Conservation (phyloP, 164 flowering plant species). For the Akebia trifoliata region DNA sequence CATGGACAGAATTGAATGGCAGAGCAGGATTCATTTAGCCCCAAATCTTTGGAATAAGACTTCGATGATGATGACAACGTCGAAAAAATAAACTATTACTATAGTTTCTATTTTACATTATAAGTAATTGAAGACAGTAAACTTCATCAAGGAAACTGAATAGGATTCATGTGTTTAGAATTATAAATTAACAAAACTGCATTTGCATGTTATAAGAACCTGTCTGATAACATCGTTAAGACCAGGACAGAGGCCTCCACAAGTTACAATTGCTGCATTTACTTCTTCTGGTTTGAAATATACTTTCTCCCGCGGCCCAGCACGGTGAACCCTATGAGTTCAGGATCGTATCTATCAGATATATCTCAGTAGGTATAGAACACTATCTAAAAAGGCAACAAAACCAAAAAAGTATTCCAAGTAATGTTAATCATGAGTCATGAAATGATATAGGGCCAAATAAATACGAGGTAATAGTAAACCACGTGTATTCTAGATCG, state of each 20-base stretch:
- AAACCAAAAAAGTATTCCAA: not conserved
- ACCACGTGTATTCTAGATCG: too few relatives aligned
- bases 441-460: too few relatives aligned
- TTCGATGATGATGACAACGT: too few relatives aligned
- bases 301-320: conserved; percentile 85
- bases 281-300: conserved; percentile 87
- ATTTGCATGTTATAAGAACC: conserved; percentile 25
- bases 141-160: not conserved
- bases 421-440: too few relatives aligned
- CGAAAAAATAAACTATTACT: too few relatives aligned
- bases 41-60: too few relatives aligned
- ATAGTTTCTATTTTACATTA: too few relatives aligned
- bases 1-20: too few relatives aligned
- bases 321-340: conserved; percentile 77
- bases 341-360: conserved; percentile 6
- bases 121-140: not conserved
- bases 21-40: too few relatives aligned
- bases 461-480: too few relatives aligned
- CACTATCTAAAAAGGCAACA: not conserved
- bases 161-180: not conserved
- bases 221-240: conserved; percentile 93
- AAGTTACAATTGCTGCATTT: conserved; percentile 88
- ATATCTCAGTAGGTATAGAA: not conserved
- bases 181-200: not conserved
- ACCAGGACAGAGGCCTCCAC: conserved; percentile 92